phyloP scores from a whole-genome alignment of 495 filamentous ascomycete genomes.

The Penicillium turbatum region DNA sequence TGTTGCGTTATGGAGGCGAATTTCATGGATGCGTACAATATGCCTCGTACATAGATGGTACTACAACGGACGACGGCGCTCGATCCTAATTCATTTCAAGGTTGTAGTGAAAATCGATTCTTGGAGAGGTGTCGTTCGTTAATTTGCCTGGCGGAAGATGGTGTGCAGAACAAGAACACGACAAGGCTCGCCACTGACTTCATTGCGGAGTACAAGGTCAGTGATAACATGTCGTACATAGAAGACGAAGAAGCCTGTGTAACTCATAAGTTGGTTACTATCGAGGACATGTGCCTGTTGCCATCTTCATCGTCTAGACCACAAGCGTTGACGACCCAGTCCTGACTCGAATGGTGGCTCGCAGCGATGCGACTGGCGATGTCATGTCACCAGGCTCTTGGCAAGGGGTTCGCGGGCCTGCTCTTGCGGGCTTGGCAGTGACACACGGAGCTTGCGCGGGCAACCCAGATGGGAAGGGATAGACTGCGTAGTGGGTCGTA shows the following conservation, averaged over 20 bases:
- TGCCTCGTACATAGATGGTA: too few species aligned
- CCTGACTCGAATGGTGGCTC: background rate
- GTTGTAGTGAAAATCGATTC: too few species aligned
- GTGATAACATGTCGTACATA: background rate
- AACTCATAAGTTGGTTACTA: too few species aligned
- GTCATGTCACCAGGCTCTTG: background rate
- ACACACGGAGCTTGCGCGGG: slow-evolving; percentile 5
- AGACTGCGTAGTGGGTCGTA: background rate
- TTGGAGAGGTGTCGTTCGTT: background rate
- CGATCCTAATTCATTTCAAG: background rate
- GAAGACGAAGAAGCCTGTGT: background rate
- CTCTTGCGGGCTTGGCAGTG: slow-evolving; percentile 1
- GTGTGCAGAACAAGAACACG: background rate
- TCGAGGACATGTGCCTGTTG: background rate
- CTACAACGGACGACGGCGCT: too few species aligned
- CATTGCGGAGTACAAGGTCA: background rate
- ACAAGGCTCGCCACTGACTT: background rate
- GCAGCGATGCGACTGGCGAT: background rate
- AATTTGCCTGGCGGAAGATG: background rate
- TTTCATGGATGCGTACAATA: too few species aligned
- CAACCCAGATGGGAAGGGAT: slow-evolving; percentile 1
- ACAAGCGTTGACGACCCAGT: background rate
- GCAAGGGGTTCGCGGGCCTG: background rate
- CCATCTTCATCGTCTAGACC: background rate
- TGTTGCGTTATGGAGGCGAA: background rate